Base-by-base conservation (phyloP, 2,329 filamentous ascomycete species). In the Pestalotiopsis sp. region DNA sequence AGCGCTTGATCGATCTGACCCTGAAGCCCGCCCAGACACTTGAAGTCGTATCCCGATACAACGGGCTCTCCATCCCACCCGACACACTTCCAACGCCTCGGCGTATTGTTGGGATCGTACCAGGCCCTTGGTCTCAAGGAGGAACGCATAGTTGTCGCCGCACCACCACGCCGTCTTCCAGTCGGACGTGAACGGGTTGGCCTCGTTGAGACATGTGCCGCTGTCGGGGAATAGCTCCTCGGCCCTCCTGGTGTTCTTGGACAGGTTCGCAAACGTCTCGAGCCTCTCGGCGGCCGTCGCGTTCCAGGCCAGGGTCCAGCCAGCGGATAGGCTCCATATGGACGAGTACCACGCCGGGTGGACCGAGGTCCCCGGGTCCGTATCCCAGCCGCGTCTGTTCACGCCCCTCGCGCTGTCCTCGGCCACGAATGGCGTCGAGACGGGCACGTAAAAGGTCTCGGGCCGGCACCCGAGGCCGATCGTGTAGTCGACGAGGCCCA, bases 201-300 rank as follows among this genome's bases (percentile, higher is more conserved):
- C 79, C 72, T 83, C 81, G 69, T 81, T 82, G 59, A 77, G 71
- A 70, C 82, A 83, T 13, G 77, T 74, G 3, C 81, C 81, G 38
- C 76, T 77, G 5, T 76, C 75, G 4, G 58, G 58, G 30, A 35
- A 60, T 22, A 74, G 39, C 20, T 68, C 48, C 35, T 74, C 71
- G 2, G 65, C 65, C 11, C 71, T 68, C 17, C 66, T 26, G 3
- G 70, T 72, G 3, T 60, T 65, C 9, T 40, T 69, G 9, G 70
- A 70, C 3, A 71, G 55, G 1, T 65, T 65, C 4, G 70, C 71
- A 30, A 74, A 62, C 22, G 59, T 70, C 63, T 69, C 65, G 24
- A 73, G 22, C 17, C 73, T 70, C 17, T 70, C 66, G 9, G 68
- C 68, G 30, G 69, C 72, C 9, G 70, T 70, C 14, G 72, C 68